A percentile compares a stretch with the other conserved stretches of the same genome.
Conservation (phyloP, 495 filamentous ascomycete species). For the Tuber aestivum region DNA sequence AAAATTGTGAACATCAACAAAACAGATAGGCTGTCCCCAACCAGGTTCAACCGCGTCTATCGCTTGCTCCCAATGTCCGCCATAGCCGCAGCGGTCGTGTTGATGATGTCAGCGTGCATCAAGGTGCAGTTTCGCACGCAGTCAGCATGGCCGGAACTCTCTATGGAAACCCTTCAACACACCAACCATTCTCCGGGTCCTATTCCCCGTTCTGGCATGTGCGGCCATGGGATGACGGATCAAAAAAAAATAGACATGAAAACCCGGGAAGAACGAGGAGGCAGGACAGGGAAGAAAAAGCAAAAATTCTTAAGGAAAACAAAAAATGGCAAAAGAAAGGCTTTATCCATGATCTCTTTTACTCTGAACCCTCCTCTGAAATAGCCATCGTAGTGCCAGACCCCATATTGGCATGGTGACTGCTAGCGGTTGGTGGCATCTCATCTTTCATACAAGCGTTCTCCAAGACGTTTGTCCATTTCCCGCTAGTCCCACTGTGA, state of each 20-base stretch:
- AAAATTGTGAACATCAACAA: neutral
- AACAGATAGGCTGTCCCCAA: slow-evolving; percentile 34
- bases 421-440: slow-evolving; percentile 33
- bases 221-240: slow-evolving; percentile 14
- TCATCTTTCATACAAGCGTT: slow-evolving; percentile 97
- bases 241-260: slow-evolving; percentile 7
- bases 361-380: slow-evolving; percentile 36
- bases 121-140: slow-evolving; percentile 32
- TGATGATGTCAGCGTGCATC: slow-evolving; percentile 32
- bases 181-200: slow-evolving; percentile 17
- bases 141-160: slow-evolving; percentile 25
- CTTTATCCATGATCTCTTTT: slow-evolving; percentile 9
- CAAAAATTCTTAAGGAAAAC: slow-evolving; percentile 14
- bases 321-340: slow-evolving; percentile 13
- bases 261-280: slow-evolving; percentile 23
- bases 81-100: slow-evolving; percentile 21
- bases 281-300: slow-evolving; percentile 22
- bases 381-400: slow-evolving; percentile 34
- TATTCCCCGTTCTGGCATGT: slow-evolving; percentile 26
- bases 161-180: slow-evolving; percentile 5
- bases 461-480: slow-evolving; percentile 98
- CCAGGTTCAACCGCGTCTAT: slow-evolving; percentile 29
- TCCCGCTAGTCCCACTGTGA: slow-evolving; percentile 91
- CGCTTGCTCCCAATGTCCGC: slow-evolving; percentile 19
- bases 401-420: slow-evolving; percentile 22